Evolutionary conservation across 495 filamentous ascomycete species (phyloP).

Genomic region (Penicillium lividum): DNA sequence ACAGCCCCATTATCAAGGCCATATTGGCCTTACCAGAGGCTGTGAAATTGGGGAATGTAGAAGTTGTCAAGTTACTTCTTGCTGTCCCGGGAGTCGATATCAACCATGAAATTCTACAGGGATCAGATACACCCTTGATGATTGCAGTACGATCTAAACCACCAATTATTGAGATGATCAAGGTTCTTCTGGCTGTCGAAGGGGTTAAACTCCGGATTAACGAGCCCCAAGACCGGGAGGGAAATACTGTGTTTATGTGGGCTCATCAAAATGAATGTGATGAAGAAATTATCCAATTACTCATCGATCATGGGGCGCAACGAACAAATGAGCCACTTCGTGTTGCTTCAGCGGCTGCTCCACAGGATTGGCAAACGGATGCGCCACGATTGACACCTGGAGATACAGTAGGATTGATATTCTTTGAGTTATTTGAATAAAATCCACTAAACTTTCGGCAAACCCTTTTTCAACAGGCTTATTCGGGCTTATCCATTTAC

Average conservation of each 20-base stretch:
- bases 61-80: conserved; percentile 7
- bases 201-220: background rate
- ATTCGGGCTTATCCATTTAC: no score
- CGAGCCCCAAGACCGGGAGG: background rate
- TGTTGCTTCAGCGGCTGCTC: background rate
- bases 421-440: no score
- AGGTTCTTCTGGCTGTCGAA: conserved; percentile 3
- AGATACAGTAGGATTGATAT: no score
- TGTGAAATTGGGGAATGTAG: background rate
- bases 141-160: conserved; percentile 3
- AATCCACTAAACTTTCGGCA: no score
- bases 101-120: conserved; percentile 1
- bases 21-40: background rate
- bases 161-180: conserved; percentile 3
- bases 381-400: background rate
- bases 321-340: conserved; percentile 1
- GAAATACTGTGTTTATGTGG: conserved; percentile 1
- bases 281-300: conserved; percentile 2
- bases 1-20: background rate
- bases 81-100: conserved; percentile 6
- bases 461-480: no score
- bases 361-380: background rate
- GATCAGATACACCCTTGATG: background rate
- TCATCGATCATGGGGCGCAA: background rate
- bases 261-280: conserved; percentile 1